Evolutionary conservation across 2,329 filamentous ascomycete genomes (phyloP).

Genomic region (Pseudogymnoascus sp.): DNA sequence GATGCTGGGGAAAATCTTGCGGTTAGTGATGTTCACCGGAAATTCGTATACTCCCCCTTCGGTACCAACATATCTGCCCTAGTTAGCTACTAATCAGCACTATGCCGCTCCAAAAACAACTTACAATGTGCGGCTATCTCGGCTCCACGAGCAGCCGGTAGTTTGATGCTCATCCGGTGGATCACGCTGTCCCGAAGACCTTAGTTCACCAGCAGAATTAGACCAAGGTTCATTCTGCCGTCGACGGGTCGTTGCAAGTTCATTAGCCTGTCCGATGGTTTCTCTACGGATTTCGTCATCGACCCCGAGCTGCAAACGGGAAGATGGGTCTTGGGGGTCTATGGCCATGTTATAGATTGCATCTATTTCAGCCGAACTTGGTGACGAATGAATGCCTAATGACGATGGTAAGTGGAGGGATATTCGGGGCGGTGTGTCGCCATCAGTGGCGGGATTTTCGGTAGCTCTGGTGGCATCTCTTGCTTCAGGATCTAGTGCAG

Average conservation of each 20-base stretch:
- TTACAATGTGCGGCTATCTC: constrained; percentile 53
- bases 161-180: constrained; percentile 35
- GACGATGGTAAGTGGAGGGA: constrained; percentile 20
- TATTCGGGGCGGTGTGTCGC: background rate
- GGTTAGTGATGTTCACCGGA: constrained; percentile 53
- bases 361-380: constrained; percentile 36
- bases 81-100: constrained; percentile 3
- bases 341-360: constrained; percentile 34
- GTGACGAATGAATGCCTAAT: constrained; percentile 23
- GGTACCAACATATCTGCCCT: constrained; percentile 50
- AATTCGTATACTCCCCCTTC: constrained; percentile 73
- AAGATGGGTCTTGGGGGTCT: constrained; percentile 20
- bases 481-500: constrained; percentile 14
- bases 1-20: constrained; percentile 53
- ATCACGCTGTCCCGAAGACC: constrained; percentile 23
- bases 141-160: constrained; percentile 55
- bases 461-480: constrained; percentile 19
- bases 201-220: background rate
- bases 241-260: background rate
- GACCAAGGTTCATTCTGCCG: constrained; percentile 16
- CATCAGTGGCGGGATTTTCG: constrained; percentile 10
- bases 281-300: constrained; percentile 28
- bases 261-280: constrained; percentile 13
- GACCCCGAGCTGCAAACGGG: constrained; percentile 22
- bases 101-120: constrained; percentile 23